A percentile compares a stretch with the other conserved stretches of the same genome.
These are phyloP conservation scores for Nothophaeocryptopus gaeumannii DNA, from an alignment of 2,329 filamentous ascomycete species.

Conservation along the genomic window DNA sequence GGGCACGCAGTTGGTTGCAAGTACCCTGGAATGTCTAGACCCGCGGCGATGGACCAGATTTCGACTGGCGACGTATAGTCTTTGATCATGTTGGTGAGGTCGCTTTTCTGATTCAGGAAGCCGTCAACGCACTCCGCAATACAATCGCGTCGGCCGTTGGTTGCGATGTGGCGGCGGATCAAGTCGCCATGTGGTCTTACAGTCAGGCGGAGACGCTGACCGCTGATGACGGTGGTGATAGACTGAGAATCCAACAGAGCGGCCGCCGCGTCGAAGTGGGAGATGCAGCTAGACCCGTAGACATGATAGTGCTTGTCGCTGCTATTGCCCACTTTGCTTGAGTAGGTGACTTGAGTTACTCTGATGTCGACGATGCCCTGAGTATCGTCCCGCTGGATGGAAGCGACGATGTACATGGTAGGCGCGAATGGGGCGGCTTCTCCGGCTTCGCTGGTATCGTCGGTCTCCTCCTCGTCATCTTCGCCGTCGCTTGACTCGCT, in stretches of 20 bases:
- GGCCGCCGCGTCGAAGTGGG: conserved; percentile 5
- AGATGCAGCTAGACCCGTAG: conserved; percentile 19
- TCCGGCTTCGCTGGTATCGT: conserved; percentile 8
- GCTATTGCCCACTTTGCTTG: conserved; percentile 4
- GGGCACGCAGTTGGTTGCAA: conserved; percentile 26
- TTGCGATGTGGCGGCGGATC: conserved; percentile 18
- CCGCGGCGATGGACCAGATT: not conserved
- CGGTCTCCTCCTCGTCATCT: conserved; percentile 5
- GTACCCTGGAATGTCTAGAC: conserved; percentile 1
- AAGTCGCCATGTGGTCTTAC: conserved; percentile 22
- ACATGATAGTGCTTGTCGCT: conserved; percentile 22
- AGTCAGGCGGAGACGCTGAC: conserved; percentile 11
- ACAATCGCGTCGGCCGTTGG: conserved; percentile 12
- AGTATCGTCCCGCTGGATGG: conserved; percentile 11
- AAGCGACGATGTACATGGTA: conserved; percentile 15
- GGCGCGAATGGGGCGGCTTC: conserved; percentile 7
- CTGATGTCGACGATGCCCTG: conserved; percentile 17
- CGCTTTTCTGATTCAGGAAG: conserved; percentile 17
- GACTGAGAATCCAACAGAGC: conserved; percentile 9
- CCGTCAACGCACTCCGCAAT: conserved; percentile 23
- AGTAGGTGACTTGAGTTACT: conserved; percentile 15
- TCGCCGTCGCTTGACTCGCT: not conserved
- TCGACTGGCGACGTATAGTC: conserved; percentile 15
- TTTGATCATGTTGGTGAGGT: conserved; percentile 19
- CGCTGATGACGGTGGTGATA: conserved; percentile 14